Evolutionary conservation across 2,329 filamentous ascomycete genomes (phyloP), one percentile per base, ranked within the genome.

Genomic region (Diaporthe sp.): DNA sequence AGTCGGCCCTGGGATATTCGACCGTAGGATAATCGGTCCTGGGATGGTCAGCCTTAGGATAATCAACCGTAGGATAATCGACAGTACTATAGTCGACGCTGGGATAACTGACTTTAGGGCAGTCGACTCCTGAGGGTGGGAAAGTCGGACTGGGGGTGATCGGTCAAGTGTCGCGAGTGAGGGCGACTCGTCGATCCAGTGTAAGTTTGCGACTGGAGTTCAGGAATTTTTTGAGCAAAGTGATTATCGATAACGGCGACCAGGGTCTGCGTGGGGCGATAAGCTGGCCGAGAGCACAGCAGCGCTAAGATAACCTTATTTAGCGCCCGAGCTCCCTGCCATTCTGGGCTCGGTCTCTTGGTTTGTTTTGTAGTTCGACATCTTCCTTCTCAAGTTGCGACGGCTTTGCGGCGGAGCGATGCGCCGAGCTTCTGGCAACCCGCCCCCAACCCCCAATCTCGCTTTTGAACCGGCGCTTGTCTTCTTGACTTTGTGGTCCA

Each of bases 231-330:
- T 73, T 73, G 40, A 40, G 30, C 19, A 68, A 47, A 35, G 4
- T 33, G 19, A 42, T 52, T 64, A 57, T 64, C 58, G 57, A 52
- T 52, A 61, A 50, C 17, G 4, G 28, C 3, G 22, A 38, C 17
- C 9, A 22, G 58, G 45, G 33, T 72, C n/a, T 38, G 7, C 1
- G 35, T 70, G 58, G 71, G 74, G 72, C 72, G 74, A 76, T 75
- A 45, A 50, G 35, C 19, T 13, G 17, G 15, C 33, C 15, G 3
- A 50, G 45, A 40, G 54, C n/a, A 40, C 25, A 35, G 8, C 3
- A 3, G 35, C 61, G 64, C 72, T 76, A 74, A 76, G 75, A 76
- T 76, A 76, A 76, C 72, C 72, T 76, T 76, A 73, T 70, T 70
- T 70, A 47, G 30, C 45, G 25, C 61, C 45, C 55, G 13, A 64